Conservation (phyloP, 2,329 filamentous ascomycete genomes). For the Pseudogymnoascus pannorum region DNA sequence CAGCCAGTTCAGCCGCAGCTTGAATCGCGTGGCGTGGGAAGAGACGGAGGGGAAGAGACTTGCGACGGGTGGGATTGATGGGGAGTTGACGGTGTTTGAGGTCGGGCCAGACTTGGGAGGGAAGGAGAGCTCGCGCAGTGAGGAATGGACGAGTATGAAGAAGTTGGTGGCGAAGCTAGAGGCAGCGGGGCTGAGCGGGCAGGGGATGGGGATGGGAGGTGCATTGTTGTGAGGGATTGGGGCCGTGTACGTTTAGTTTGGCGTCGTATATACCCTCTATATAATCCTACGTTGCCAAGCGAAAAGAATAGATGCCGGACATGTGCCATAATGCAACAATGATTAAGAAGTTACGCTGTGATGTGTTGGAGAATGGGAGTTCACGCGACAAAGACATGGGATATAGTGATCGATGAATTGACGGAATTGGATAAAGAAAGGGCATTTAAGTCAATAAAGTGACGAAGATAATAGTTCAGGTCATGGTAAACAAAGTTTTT, state of each 20-base stretch:
- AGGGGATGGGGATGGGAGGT: neutral
- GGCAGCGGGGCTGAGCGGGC: constrained; percentile 25
- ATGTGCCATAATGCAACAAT: neutral
- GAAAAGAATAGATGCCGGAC: neutral
- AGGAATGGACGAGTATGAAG: constrained; percentile 93
- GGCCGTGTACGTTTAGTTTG: constrained; percentile 6
- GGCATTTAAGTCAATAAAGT: neutral
- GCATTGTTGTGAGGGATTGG: constrained; percentile 5
- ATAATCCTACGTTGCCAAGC: constrained; percentile 5
- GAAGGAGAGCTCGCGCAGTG: constrained; percentile 72
- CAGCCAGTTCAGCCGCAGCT: constrained; percentile 69
- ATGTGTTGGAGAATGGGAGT: neutral
- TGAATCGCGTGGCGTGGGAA: constrained; percentile 96
- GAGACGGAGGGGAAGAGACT: constrained; percentile 77
- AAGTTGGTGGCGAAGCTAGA: constrained; percentile 75
- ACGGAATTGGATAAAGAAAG: neutral
- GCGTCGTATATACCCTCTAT: constrained; percentile 9
- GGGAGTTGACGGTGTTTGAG: constrained; percentile 86
- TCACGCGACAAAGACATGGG: neutral
- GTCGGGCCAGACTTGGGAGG: constrained; percentile 76
- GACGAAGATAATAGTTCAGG: neutral
- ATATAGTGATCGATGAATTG: neutral
- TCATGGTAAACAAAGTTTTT: neutral
- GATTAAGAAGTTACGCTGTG: neutral
- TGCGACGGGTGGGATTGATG: constrained; percentile 87